phyloP scores from a whole-genome alignment of 1,139 yeast genomes.

The Hansenula lynferdii region DNA sequence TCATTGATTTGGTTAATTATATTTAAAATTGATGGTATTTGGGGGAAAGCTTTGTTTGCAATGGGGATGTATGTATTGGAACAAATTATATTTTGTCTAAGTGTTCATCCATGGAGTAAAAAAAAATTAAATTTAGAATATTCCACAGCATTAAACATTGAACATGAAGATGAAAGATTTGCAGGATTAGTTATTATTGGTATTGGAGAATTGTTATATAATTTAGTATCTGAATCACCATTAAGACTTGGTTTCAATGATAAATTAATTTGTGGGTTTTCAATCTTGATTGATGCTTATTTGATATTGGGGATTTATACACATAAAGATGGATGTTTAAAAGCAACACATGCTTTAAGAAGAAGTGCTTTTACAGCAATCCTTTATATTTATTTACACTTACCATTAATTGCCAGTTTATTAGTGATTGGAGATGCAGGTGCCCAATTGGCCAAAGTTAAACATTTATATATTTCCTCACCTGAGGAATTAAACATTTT shows the following conservation, averaged over 20 bases:
- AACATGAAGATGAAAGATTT: conserved; percentile 62
- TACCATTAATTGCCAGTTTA: conserved; percentile 47
- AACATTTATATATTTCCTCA: conserved; percentile 5
- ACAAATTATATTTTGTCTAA: conserved; percentile 27
- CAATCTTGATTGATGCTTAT: conserved; percentile 48
- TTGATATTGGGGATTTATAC: conserved; percentile 49
- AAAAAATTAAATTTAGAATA: conserved; percentile 34
- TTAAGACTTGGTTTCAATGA: conserved; percentile 43
- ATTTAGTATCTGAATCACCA: conserved; percentile 47
- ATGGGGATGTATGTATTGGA: conserved; percentile 41
- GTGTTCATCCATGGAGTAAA: conserved; percentile 47
- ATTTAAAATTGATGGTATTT: conserved; percentile 33
- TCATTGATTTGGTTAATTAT: conserved; percentile 42
- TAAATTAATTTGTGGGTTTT: conserved; percentile 44
- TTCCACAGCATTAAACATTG: conserved; percentile 61
- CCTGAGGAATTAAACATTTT: conserved; percentile 18
- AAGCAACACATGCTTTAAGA: conserved; percentile 53
- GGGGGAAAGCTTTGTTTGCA: conserved; percentile 46
- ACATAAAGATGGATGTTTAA: conserved; percentile 46
- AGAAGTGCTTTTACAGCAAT: conserved; percentile 43
- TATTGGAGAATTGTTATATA: conserved; percentile 58
- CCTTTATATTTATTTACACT: conserved; percentile 44
- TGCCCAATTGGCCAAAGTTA: conserved; percentile 37
- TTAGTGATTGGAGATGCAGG: conserved; percentile 62
- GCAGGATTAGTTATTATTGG: conserved; percentile 60